Evolutionary conservation across 495 filamentous ascomycete genomes (phyloP), one percentile per base, ranked within the genome.

Genomic region (Talaromyces nanjingensis): DNA sequence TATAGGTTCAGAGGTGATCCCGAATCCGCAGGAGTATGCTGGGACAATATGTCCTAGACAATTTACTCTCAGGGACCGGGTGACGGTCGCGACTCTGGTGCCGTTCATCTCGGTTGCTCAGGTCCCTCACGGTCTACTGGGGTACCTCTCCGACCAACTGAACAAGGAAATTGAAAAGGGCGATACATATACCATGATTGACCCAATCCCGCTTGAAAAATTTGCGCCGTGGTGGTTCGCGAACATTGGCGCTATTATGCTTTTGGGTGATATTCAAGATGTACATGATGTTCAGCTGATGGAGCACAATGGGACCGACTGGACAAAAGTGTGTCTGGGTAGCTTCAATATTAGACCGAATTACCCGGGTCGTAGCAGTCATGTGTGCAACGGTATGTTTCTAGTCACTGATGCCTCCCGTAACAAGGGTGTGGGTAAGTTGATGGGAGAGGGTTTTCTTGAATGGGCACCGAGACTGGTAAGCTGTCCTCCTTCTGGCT

Each of bases 311-410:
- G 81, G 84, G 7, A 84, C 84, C 64, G 89, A 96, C 72, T 98
- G 94, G 94, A 80, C 86, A 60, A 88, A 85, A 65, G 79, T 90
- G 65, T 97, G 93, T 70, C 80, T 98, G 45, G 94, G 94, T 54
- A 96, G 91, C 67, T 98, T 97, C 70, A 97, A 96, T 73, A 89
- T 98, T 76, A 92, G 96, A 74, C 93, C 94, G 47, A 98, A 98
- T 73, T 98, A 98, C 76, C 94, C 94, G 8, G 94, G 94, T 52
- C 84, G 96, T 61, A 96, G 91, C 75, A 96, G 90, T 69, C 94
- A 98, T 78, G 86, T 98, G 63, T 97, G 94, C 78, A 98, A 96
- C 73, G 96, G 89, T 42, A 94, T 92, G 14, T 98, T 98, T 70
- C 80, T 98, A 53, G 93, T 96, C 68, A 97, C 92, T 11, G 90